phyloP scores from a whole-genome alignment of 768 basidiomycete genomes.

The Serendipita sp. region DNA sequence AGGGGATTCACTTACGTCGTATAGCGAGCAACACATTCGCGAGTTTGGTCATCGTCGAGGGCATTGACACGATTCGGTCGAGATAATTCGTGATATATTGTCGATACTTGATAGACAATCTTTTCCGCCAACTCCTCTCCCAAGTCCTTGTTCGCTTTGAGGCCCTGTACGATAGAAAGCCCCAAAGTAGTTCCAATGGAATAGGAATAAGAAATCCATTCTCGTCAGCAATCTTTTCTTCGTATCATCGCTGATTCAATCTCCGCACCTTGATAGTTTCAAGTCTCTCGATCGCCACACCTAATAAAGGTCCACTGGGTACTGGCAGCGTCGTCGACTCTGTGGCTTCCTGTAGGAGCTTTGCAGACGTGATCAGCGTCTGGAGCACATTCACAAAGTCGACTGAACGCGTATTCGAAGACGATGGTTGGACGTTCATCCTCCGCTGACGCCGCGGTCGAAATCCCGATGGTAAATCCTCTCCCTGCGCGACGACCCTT shows the following conservation, averaged over 20 bases:
- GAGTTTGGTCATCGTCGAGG: neutral
- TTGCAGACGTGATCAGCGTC: neutral
- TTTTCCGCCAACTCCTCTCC: neutral
- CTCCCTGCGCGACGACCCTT: no score
- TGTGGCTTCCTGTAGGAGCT: neutral
- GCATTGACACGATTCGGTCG: neutral
- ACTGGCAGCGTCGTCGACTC: neutral
- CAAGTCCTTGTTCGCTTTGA: neutral
- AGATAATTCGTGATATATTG: neutral
- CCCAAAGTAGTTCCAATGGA: no score
- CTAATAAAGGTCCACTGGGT: neutral
- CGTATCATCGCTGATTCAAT: no score
- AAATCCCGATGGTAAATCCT: neutral
- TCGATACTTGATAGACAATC: neutral
- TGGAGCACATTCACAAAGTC: neutral
- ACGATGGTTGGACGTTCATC: neutral
- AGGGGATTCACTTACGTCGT: neutral
- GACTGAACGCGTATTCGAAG: neutral
- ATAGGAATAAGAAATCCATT: no score
- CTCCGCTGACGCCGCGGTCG: neutral
- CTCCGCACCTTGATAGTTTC: neutral
- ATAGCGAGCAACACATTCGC: neutral
- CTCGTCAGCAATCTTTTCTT: no score
- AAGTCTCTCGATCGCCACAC: neutral
- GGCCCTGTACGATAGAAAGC: neutral